Percentiles rank a stretch among this genome's conserved stretches.
These are phyloP conservation scores for Trypanosoma rangeli DNA, from an alignment of 208 protist species.

Conservation along the genomic window DNA sequence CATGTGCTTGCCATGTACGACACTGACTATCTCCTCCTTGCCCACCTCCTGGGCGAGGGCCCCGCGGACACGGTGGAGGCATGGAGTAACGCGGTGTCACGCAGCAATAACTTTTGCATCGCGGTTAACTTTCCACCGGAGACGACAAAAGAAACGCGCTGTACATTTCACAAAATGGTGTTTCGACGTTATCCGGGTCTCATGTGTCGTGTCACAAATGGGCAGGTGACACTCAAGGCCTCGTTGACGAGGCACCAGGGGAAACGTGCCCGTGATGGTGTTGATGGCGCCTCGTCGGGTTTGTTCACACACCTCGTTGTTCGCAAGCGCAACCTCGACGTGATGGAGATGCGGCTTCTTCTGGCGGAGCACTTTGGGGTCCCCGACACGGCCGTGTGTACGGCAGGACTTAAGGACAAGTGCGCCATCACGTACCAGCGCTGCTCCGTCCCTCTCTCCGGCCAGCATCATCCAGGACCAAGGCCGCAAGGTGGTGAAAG, in stretches of 20 bases:
- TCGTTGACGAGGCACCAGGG: background rate
- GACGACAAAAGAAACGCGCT: constrained; percentile 58
- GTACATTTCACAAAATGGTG: constrained; percentile 65
- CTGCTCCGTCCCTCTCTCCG: constrained; percentile 47
- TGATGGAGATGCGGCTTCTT: constrained; percentile 57
- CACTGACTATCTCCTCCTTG: constrained; percentile 41
- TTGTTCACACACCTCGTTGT: constrained; percentile 66
- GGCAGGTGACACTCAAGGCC: constrained; percentile 33
- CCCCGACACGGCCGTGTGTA: constrained; percentile 44
- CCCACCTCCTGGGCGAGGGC: constrained; percentile 29
- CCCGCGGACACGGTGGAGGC: constrained; percentile 35
- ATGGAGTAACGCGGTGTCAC: constrained; percentile 27
- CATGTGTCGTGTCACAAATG: constrained; percentile 51
- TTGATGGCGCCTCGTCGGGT: background rate
- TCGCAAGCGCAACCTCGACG: constrained; percentile 86
- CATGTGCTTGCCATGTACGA: constrained; percentile 31
- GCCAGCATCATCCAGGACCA: constrained; percentile 8
- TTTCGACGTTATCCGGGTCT: constrained; percentile 66
- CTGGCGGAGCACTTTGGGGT: constrained; percentile 55
- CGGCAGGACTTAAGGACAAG: constrained; percentile 94
- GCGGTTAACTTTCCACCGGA: constrained; percentile 19
- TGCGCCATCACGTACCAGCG: constrained; percentile 86
- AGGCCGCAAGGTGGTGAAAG: background rate
- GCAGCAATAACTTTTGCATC: background rate
- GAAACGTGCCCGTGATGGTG: constrained; percentile 7